Conservation (phyloP, 2,329 filamentous ascomycete genomes). For the Colletotrichum coccodes region DNA sequence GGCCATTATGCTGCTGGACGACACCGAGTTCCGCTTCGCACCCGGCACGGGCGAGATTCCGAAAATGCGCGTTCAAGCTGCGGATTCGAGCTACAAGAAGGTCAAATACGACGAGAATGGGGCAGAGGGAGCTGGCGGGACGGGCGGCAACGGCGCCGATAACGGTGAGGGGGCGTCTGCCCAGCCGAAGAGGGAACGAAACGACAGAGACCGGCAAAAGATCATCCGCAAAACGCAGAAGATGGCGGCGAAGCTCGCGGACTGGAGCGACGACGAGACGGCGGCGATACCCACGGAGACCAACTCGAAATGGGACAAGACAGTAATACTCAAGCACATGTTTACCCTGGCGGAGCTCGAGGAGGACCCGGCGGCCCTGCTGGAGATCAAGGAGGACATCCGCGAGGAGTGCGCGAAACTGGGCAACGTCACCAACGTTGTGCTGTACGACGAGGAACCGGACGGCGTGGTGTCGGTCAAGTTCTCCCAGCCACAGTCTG, state of each 20-base stretch:
- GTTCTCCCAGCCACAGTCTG: constrained; percentile 78
- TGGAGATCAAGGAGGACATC: constrained; percentile 96
- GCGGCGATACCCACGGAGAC: constrained; percentile 57
- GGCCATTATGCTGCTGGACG: constrained; percentile 83
- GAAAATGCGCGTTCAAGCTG: constrained; percentile 83
- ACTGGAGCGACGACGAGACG: constrained; percentile 94
- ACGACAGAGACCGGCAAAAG: constrained; percentile 81
- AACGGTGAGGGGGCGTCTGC: constrained; percentile 49
- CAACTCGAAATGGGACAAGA: constrained; percentile 73
- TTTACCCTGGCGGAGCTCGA: constrained; percentile 88
- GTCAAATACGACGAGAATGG: constrained; percentile 71
- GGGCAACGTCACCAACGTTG: constrained; percentile 89
- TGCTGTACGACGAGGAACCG: constrained; percentile 86
- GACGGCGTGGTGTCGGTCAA: constrained; percentile 88
- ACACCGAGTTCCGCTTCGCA: constrained; percentile 79
- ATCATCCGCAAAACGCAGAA: constrained; percentile 93
- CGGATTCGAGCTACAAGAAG: constrained; percentile 93
- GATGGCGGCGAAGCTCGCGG: constrained; percentile 88
- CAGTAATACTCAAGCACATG: constrained; percentile 91
- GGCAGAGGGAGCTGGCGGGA: constrained; percentile 29
- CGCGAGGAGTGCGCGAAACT: constrained; percentile 88
- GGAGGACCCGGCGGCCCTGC: constrained; percentile 82
- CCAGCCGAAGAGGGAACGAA: constrained; percentile 43
- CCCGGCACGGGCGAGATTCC: constrained; percentile 63
- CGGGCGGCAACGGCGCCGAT: constrained; percentile 34